Conservation (phyloP, 805 yeast genomes). For the Wickerhamiella brachini region DNA sequence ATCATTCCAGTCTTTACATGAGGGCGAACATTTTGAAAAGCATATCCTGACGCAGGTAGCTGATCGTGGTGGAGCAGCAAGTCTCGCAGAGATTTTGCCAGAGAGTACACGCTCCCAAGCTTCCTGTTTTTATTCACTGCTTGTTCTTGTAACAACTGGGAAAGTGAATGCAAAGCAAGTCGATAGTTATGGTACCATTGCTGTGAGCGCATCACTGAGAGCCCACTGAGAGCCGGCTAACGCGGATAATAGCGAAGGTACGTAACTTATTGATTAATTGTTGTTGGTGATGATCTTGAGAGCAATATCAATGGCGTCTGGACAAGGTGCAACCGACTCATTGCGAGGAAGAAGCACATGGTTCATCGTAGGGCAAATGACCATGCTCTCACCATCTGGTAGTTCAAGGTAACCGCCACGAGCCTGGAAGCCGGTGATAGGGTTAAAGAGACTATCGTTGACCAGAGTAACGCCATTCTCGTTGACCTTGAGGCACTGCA, state of each 20-base stretch:
- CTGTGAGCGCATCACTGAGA: not conserved
- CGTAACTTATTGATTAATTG: not conserved
- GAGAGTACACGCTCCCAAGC: not conserved
- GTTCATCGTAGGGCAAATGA: conserved; percentile 19
- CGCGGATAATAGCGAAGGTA: no score
- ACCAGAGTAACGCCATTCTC: conserved; percentile 14
- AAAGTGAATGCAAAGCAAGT: not conserved
- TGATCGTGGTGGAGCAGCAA: not conserved
- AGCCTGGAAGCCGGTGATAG: conserved; percentile 14
- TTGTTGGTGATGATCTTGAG: conserved; percentile 10
- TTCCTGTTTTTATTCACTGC: not conserved
- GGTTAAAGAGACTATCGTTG: conserved; percentile 15
- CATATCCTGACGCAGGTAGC: not conserved
- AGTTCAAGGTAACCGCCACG: conserved; percentile 9
- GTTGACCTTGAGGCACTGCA: conserved; percentile 13
- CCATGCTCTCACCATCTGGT: conserved; percentile 6
- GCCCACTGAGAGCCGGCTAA: no score
- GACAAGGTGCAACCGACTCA: conserved; percentile 10
- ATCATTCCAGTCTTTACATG: not conserved
- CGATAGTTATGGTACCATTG: not conserved
- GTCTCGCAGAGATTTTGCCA: not conserved
- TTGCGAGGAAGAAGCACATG: conserved; percentile 13
- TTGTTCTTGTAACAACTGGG: not conserved
- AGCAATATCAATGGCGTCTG: conserved; percentile 14
- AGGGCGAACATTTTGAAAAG: not conserved